Conservation (phyloP, 2,329 filamentous ascomycete genomes). For the Penicillium sp. region DNA sequence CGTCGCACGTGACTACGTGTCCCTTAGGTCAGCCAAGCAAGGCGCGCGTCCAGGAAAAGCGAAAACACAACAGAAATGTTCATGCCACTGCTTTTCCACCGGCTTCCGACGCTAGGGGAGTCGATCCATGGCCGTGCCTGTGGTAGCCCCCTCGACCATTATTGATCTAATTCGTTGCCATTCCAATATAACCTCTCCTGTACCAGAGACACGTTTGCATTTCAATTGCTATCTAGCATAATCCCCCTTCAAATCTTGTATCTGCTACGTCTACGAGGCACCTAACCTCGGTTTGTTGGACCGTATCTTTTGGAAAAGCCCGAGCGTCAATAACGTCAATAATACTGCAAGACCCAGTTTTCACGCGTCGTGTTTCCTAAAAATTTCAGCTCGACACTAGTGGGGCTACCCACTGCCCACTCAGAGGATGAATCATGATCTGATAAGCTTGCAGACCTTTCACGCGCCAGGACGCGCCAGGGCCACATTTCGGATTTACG, state of each 20-base stretch:
- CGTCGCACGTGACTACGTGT: constrained; percentile 41
- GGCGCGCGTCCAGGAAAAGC: constrained; percentile 15
- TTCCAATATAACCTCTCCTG: not conserved
- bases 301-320: not conserved
- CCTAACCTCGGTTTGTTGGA: not conserved
- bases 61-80: constrained; percentile 8
- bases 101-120: constrained; percentile 24
- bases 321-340: not conserved
- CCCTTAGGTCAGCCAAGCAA: constrained; percentile 17
- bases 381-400: constrained; percentile 13
- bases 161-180: not conserved
- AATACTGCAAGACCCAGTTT: constrained; percentile 3
- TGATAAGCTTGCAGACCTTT: constrained; percentile 16
- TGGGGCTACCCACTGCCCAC: constrained; percentile 2
- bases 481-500: constrained; percentile 22
- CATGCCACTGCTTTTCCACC: constrained; percentile 25
- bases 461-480: constrained; percentile 19
- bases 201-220: not conserved
- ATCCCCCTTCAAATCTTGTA: not conserved
- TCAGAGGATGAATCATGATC: constrained; percentile 17
- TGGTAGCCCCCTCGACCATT: constrained; percentile 16
- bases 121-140: constrained; percentile 22
- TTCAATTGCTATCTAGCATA: not conserved
- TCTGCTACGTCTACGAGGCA: not conserved
- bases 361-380: constrained; percentile 11